Evolutionary conservation across 2,329 filamentous ascomycete species (phyloP), one percentile per base, ranked within the genome.

Genomic region (Aspergillus sp.): DNA sequence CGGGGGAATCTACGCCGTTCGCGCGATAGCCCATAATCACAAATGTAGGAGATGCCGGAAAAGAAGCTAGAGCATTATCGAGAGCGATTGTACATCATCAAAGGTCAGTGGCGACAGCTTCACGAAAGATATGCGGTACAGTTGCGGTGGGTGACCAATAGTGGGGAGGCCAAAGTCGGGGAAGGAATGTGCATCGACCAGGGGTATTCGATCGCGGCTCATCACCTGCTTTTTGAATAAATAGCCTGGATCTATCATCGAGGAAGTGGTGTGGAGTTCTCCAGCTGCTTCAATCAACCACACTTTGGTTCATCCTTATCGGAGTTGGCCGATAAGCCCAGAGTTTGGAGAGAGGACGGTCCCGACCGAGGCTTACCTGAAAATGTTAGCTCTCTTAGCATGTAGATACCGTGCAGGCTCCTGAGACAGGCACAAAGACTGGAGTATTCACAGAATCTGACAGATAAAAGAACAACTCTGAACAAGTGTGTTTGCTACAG

Each of bases 111-210:
- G 55, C 60, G 55, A 62, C 4, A 23, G 30, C 23, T 54, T 43
- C 57, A 38, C 47, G 30, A 25, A 25, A 52, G 48, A 54, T 30
- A 23, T 45, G 45, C 49, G 54, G 59, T 53, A 61, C 53, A 52
- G 48, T 31, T 53, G 25, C 17, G 45, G 22, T 25, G 49, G 49
- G 58, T 19, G 30, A 30, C 55, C 60, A 58, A 58, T 58, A 58
- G 60, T 61, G 59, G 59, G 54, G 49, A 45, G n/a, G 45, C 19
- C 54, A 54, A 54, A 43, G 49, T 61, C n/a, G 59, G 59, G 58
- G 59, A 38, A 46, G 31, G 17, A 28, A 19, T n/a, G 28, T 38
- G 22, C 51, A 41, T 53, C 17, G 48, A 53, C 38, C 51, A 57
- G n/a, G 51, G 28, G 49, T 19, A 41, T 11, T 25, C 13, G 19